Evolutionary conservation across 2,329 filamentous ascomycete genomes (phyloP), one percentile per base, ranked within the genome.

Genomic region (Allantophomopsis lycopodina): DNA sequence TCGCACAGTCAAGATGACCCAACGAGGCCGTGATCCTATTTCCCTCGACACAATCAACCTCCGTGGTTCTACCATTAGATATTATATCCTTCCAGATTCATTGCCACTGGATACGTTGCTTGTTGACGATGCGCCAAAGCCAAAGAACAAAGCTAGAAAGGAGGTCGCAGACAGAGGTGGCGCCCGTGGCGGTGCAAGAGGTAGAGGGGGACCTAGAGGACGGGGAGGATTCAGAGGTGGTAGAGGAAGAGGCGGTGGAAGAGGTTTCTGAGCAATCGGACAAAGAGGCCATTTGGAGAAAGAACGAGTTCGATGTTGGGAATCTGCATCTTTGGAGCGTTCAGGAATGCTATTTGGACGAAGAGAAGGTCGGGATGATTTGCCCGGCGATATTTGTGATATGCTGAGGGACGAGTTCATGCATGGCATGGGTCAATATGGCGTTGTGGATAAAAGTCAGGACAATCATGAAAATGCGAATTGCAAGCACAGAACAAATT

Each of bases 71-170:
- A 95, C 88, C 15, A 93, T 98, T 60, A 79, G 91, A 62, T 95
- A 95, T 66, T 89, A 83, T 60, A 94, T 98, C 59, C 80, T 98
- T 10, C 91, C 91, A 41, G 91, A 98, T 66, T 91, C 84, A 47
- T 73, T 98, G 54, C 89, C 89, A 32, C 74, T 98, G 48, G 91
- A 98, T 62, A 95, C 89, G 32, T 73, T 98, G 39, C 73, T 98
- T 46, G 87, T 98, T 51, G 91, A 98, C 60, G 91, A 98, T 64
- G 79, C 86, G 54, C 87, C 89, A 38, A 98, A 98, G 71, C 89
- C 91, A 45, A 96, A 96, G 82, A 98, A 98, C 68, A 98, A 98
- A 78, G 89, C 91, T 18, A 77, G 89, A 58, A 98, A 98, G 72
- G 91, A 96, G 66, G 72, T 62, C 6, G 65, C 71, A 23, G 73